A percentile compares a stretch with the other conserved stretches of the same genome.
These are phyloP conservation scores for Trichomonascus vanleenenianus DNA, from an alignment of 805 yeast genomes.

Conservation along the genomic window DNA sequence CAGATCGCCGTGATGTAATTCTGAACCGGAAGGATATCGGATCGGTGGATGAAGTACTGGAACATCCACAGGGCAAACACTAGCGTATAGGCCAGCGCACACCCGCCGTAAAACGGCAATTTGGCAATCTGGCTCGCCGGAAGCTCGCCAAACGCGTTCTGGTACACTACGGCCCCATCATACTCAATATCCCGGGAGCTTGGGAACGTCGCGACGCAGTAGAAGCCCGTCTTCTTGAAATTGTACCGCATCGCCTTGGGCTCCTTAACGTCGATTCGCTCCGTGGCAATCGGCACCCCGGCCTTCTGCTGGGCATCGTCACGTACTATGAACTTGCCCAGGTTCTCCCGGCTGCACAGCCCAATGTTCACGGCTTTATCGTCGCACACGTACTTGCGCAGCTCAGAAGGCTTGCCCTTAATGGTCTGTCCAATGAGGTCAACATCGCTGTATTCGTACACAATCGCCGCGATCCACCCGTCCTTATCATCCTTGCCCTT, in stretches of 20 bases:
- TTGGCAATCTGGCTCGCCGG: slow-evolving; percentile 90
- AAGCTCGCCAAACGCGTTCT: slow-evolving; percentile 85
- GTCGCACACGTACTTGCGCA: slow-evolving; percentile 64
- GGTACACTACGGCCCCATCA: slow-evolving; percentile 67
- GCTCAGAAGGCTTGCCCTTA: not conserved
- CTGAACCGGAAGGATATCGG: slow-evolving; percentile 84
- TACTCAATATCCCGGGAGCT: slow-evolving; percentile 36
- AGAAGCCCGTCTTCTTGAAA: slow-evolving; percentile 75
- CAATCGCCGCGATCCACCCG: slow-evolving; percentile 52
- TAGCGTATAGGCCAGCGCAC: slow-evolving; percentile 76
- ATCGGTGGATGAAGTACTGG: slow-evolving; percentile 75
- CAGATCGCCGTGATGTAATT: slow-evolving; percentile 83
- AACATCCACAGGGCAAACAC: slow-evolving; percentile 78
- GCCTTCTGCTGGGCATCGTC: slow-evolving; percentile 35
- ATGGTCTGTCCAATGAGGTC: slow-evolving; percentile 23
- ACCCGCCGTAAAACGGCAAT: slow-evolving; percentile 77
- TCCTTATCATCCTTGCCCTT: slow-evolving; percentile 30
- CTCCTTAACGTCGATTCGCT: slow-evolving; percentile 49
- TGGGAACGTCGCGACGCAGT: slow-evolving; percentile 71
- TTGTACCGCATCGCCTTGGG: slow-evolving; percentile 54
- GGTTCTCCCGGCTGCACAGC: slow-evolving; percentile 46
- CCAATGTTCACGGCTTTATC: slow-evolving; percentile 48
- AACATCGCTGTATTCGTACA: slow-evolving; percentile 80
- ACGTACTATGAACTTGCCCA: slow-evolving; percentile 56
- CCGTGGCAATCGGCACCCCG: slow-evolving; percentile 49